Percentiles rank a stretch among this genome's conserved stretches.
phyloP scores from a whole-genome alignment of 164 flowering plant genomes.

The Protea cynaroides region DNA sequence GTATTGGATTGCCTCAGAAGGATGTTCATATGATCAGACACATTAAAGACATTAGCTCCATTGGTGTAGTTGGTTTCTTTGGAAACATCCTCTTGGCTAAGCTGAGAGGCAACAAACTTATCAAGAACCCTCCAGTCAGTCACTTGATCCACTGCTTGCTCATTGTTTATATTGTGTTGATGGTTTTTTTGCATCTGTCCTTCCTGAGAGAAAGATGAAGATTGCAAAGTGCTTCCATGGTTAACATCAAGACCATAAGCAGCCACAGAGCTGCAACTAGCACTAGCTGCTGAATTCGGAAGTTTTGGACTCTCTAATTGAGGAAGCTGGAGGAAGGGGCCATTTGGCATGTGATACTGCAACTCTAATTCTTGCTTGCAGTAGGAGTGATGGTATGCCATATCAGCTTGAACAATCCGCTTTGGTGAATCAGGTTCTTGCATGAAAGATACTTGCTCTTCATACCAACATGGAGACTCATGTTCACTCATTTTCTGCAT shows the following conservation, averaged over 20 bases:
- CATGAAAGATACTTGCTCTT: slow-evolving; percentile 81
- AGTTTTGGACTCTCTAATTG: slow-evolving; percentile 75
- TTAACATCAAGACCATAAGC: slow-evolving; percentile 31
- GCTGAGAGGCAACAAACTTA: slow-evolving; percentile 91
- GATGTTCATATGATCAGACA: slow-evolving; percentile 34
- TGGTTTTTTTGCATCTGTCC: slow-evolving; percentile 37
- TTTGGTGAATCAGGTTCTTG: slow-evolving; percentile 63
- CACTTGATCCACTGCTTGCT: slow-evolving; percentile 59
- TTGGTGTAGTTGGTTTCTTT: slow-evolving; percentile 37
- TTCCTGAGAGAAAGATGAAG: slow-evolving; percentile 43
- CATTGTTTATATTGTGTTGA: slow-evolving; percentile 33
- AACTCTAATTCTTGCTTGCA: slow-evolving; percentile 75
- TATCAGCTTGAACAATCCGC: slow-evolving; percentile 27
- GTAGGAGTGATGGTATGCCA: slow-evolving; percentile 28
- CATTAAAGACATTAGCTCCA: slow-evolving; percentile 24
- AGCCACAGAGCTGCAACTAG: slow-evolving; percentile 30
- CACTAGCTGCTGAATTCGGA: slow-evolving; percentile 32
- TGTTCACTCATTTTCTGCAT: slow-evolving; percentile 47
- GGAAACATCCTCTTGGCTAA: slow-evolving; percentile 52
- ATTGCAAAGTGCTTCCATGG: slow-evolving; percentile 32
- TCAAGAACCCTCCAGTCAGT: slow-evolving; percentile 88
- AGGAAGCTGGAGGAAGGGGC: slow-evolving; percentile 71
- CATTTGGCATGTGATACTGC: slow-evolving; percentile 44
- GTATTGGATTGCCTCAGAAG: slow-evolving; percentile 28
- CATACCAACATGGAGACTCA: slow-evolving; percentile 75